Base-by-base conservation (phyloP, 192 early-diverging fungal species). In the Gamsiella multidivaricata region DNA sequence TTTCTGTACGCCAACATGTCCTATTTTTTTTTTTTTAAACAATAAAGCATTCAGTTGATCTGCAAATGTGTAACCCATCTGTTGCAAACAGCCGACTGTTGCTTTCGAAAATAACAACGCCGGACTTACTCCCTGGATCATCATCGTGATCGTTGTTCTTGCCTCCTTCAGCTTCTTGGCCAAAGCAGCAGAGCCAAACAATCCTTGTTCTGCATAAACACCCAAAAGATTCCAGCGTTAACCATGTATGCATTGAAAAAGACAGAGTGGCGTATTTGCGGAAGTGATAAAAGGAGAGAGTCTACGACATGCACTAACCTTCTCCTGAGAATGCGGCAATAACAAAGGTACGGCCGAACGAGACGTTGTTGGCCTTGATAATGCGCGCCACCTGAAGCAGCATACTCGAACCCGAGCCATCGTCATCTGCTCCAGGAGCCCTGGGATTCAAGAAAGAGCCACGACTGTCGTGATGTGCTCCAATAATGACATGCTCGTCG, bases 1-100 rank as follows among this genome's bases (percentile, higher is more conserved):
- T 73, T 72, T 39, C 70, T 64, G 54, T 83, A 83, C 2, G 81
- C 81, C 50, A 83, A 49, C 81, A 83, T 83, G n/a, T 83, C 81
- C 65, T 75, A 41, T 31, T 20, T 14, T n/a, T n/a, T n/a, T n/a
- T n/a, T n/a, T n/a, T n/a, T n/a, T n/a, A n/a, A n/a, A n/a, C n/a
- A 18, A 32, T 26, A 15, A 26, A 22, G 37, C 6, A 23, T 57
- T 20, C 18, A n/a, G 2, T 5, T 36, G 18, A 34, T 57, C 33
- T 37, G 54, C 54, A 39, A n/a, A n/a, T n/a, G n/a, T n/a, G n/a
- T n/a, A n/a, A n/a, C n/a, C n/a, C n/a, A n/a, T n/a, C n/a, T n/a
- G n/a, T n/a, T n/a, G n/a, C n/a, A n/a, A n/a, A n/a, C n/a, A n/a
- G n/a, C n/a, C n/a, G n/a, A n/a, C n/a, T n/a, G n/a, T n/a, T 9